phyloP scores from a whole-genome alignment of 352 stramenopile species.

The Chrysophaeum taylorii region DNA sequence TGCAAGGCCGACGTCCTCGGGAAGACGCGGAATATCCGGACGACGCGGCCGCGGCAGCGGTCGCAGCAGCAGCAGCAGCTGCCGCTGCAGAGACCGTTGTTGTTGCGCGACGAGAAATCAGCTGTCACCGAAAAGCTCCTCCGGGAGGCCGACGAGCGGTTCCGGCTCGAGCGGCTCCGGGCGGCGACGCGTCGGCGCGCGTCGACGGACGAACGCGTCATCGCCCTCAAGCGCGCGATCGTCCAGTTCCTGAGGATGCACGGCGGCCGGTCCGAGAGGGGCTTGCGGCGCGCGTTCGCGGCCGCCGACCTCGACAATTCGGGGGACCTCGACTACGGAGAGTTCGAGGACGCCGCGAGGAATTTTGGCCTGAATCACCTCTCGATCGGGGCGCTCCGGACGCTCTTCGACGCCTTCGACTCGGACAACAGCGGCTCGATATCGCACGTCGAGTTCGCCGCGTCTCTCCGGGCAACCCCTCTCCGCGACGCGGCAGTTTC shows the following conservation, averaged over 20 bases:
- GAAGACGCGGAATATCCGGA: not conserved
- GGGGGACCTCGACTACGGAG: not conserved
- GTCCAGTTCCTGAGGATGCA: not conserved
- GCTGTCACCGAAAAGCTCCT: not conserved
- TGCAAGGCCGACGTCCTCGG: not conserved
- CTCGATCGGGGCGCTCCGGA: not conserved
- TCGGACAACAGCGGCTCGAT: not conserved
- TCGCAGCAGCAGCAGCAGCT: not conserved
- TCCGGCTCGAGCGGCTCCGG: not conserved
- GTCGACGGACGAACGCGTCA: slow-evolving; percentile 5
- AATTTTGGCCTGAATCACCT: not conserved
- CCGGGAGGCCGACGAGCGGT: not conserved
- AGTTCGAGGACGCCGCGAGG: not conserved
- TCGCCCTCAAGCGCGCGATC: not conserved
- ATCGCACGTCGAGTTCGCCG: not conserved
- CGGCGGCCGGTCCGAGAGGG: not conserved
- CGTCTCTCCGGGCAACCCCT: not conserved
- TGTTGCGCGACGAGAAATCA: not conserved
- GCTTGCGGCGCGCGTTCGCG: not conserved
- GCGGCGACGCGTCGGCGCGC: not conserved
- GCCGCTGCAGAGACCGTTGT: no score
- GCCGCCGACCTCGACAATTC: not conserved
- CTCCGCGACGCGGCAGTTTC: not conserved
- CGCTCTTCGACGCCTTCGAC: slow-evolving; percentile 9
- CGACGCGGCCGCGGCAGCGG: not conserved